phyloP scores from a whole-genome alignment of 2,329 filamentous ascomycete genomes.

The Diaporthe caulivora region DNA sequence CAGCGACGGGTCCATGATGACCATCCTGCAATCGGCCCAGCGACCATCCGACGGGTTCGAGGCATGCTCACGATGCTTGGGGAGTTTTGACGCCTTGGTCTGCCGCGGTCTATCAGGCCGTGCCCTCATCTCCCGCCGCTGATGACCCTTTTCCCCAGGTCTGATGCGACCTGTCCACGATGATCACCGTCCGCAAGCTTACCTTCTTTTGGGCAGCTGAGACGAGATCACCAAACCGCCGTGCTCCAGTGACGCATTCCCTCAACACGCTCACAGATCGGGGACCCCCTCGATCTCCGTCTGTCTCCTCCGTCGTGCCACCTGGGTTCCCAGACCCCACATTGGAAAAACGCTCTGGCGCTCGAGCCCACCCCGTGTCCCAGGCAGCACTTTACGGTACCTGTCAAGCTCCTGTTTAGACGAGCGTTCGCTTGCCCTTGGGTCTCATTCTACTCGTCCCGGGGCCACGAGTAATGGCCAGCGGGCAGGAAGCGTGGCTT shows the following conservation, averaged over 20 bases:
- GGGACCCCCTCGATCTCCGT: background rate
- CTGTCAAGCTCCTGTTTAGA: background rate
- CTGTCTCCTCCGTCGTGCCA: no score
- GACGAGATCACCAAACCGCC: conserved; percentile 14
- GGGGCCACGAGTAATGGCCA: conserved; percentile 18
- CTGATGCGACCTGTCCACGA: conserved; percentile 5
- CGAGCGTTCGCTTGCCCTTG: conserved; percentile 1
- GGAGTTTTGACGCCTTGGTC: background rate
- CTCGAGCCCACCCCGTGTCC: conserved; percentile 3
- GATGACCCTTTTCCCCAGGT: background rate
- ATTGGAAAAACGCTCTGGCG: background rate
- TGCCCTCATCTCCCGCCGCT: conserved; percentile 20
- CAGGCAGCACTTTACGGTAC: conserved; percentile 22
- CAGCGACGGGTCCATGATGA: conserved; percentile 17
- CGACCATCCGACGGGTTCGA: background rate
- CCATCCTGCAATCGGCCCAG: conserved; percentile 20
- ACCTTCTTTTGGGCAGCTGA: background rate
- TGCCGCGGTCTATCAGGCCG: background rate
- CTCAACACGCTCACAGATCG: background rate
- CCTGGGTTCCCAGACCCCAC: background rate
- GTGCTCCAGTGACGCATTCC: conserved; percentile 1
- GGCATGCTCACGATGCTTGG: background rate
- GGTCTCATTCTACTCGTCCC: background rate
- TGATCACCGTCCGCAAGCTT: background rate
- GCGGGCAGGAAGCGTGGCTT: background rate